Conservation (phyloP, 108 stramenopile species). For the Stephanodiscus minutulus region DNA sequence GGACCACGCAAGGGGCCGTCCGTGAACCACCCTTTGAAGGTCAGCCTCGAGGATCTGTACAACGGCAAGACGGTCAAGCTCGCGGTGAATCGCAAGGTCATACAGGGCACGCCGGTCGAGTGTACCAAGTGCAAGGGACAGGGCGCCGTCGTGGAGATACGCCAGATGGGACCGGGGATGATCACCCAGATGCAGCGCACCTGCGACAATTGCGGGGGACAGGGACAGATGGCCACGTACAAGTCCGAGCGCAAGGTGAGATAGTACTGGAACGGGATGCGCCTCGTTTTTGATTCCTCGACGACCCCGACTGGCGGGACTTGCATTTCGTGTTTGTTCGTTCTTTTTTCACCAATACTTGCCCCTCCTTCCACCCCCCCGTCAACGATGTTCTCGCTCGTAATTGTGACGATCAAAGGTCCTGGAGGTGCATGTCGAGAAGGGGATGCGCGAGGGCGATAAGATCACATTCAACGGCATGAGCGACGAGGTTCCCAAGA, state of each 20-base stretch:
- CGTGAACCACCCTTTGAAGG: conserved; percentile 91
- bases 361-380: too few species aligned
- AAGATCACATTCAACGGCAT: conserved; percentile 91
- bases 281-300: background rate
- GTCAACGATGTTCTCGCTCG: background rate
- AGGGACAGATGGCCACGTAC: conserved; percentile 64
- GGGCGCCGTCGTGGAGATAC: conserved; percentile 83
- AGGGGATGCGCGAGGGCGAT: conserved; percentile 93
- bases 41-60: conserved; percentile 93
- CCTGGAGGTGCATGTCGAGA: conserved; percentile 92
- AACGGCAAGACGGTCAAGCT: conserved; percentile 96
- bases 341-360: background rate
- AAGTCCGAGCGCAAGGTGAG: conserved; percentile 79
- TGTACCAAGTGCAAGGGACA: conserved; percentile 87
- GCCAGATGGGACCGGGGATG: conserved; percentile 93
- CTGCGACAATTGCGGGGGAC: conserved; percentile 79
- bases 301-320: background rate
- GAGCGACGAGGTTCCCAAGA: conserved; percentile 93
- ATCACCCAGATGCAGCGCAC: conserved; percentile 85
- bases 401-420: conserved; percentile 4
- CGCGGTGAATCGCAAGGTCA: conserved; percentile 88
- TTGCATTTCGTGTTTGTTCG: background rate
- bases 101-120: conserved; percentile 69
- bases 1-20: conserved; percentile 93
- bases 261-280: background rate